These are phyloP conservation scores for Cyclocybe aegerita DNA, from an alignment of 768 basidiomycete genomes.

Conservation along the genomic window DNA sequence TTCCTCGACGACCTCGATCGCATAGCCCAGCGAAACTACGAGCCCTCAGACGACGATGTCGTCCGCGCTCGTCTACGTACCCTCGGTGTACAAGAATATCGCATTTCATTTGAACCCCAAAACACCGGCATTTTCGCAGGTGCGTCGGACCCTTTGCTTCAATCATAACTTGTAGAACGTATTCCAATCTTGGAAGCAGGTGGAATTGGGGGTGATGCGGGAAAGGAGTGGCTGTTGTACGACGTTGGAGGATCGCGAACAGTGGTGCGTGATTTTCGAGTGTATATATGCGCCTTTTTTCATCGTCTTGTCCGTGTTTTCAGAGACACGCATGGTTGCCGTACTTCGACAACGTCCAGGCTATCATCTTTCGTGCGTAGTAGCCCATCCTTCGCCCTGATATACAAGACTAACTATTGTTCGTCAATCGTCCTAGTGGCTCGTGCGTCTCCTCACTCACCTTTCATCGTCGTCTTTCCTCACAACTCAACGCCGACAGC, in stretches of 20 bases:
- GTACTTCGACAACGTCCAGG: slow-evolving; percentile 71
- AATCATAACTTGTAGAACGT: neutral
- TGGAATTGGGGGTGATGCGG: slow-evolving; percentile 27
- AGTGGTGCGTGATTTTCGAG: slow-evolving; percentile 32
- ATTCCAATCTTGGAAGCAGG: slow-evolving; percentile 1
- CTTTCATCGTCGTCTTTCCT: slow-evolving; percentile 24
- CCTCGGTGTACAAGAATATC: slow-evolving; percentile 69
- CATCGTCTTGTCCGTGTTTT: neutral
- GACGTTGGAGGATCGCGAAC: slow-evolving; percentile 70
- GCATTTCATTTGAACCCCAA: slow-evolving; percentile 49
- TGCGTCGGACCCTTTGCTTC: neutral
- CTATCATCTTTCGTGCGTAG: slow-evolving; percentile 71
- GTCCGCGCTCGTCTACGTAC: slow-evolving; percentile 70
- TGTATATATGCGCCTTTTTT: neutral
- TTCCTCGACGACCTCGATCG: slow-evolving; percentile 69
- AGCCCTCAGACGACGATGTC: slow-evolving; percentile 61
- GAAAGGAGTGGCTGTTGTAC: slow-evolving; percentile 63
- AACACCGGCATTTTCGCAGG: neutral
- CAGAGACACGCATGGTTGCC: slow-evolving; percentile 74
- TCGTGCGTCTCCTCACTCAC: slow-evolving; percentile 44
- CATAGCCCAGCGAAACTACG: slow-evolving; percentile 54
- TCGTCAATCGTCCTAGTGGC: slow-evolving; percentile 37
- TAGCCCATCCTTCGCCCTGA: slow-evolving; percentile 26
- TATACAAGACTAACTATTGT: slow-evolving; percentile 2
- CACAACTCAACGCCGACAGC: slow-evolving; percentile 22